Base-by-base conservation (phyloP, 768 basidiomycete genomes). In the Trametes coccinea region DNA sequence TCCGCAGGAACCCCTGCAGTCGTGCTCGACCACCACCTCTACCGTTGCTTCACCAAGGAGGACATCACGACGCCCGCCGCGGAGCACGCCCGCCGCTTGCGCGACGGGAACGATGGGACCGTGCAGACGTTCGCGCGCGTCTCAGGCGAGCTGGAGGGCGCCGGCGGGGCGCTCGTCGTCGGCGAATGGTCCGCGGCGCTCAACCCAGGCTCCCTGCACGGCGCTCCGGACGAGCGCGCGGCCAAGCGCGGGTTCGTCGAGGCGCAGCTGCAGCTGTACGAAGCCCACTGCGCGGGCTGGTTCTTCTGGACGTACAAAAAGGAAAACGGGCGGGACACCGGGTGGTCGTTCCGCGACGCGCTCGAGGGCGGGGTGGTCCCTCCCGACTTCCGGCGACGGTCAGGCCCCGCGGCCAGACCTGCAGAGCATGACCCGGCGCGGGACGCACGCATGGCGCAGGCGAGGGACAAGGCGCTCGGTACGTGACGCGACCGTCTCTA, bases 291-390 rank as follows among this genome's bases (percentile, higher is more conserved):
- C 60, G 84, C 82, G 0, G 92, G 92, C 4, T 89, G 83, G 82
- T 93, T 87, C 76, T 93, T 89, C 57, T 59, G 57, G 92, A 92
- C 89, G 40, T 88, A 85, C 69, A 92, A 86, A 77, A 91, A 92
- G 72, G 80, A 85, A 52, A 70, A 75, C 4, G 72, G 70, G 3
- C 85, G 86, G 56, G 92, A 93, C 74, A 80, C 75, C 4, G 91
- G 91, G 0, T 93, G 92, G 92, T 84, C 83, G 31, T 82, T 88
- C 40, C 77, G 80, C 59, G 86, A 92, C 71, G 87, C 70, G 0
- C 80, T 83, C 1, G 78, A 77, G 29, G 79, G 78, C 2, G 87
- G 86, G 6, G 83, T 89, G 4, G 82, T 92, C 66, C 90, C 89
- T 0, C 60, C 50, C 30, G 53, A 55, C 1, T 64, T 74, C 31